These are phyloP conservation scores for Coemansia asiatica DNA, from an alignment of 192 early-diverging fungal genomes.

Conservation along the genomic window DNA sequence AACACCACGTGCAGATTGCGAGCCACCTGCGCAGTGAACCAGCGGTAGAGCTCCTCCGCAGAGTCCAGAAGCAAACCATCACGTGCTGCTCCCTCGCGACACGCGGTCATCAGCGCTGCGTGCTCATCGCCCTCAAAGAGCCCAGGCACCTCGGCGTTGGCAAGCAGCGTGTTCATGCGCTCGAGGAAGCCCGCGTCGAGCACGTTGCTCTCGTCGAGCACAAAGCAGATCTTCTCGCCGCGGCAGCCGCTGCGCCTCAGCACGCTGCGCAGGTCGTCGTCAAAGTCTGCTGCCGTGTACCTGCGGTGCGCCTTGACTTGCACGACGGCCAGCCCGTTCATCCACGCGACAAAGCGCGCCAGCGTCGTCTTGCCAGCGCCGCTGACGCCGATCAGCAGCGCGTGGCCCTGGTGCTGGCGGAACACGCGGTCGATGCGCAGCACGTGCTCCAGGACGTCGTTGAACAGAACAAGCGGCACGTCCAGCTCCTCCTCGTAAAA, in stretches of 20 bases:
- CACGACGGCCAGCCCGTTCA: constrained; percentile 95
- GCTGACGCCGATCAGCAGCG: constrained; percentile 96
- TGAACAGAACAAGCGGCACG: constrained; percentile 93
- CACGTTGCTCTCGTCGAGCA: constrained; percentile 98
- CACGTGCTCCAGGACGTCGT: constrained; percentile 97
- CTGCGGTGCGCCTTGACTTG: constrained; percentile 98
- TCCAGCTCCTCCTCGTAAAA: constrained; percentile 99
- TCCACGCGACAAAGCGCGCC: constrained; percentile 99
- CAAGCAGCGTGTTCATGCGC: constrained; percentile 98
- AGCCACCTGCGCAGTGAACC: constrained; percentile 97
- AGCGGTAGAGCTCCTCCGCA: constrained; percentile 92
- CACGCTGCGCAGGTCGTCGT: constrained; percentile 92
- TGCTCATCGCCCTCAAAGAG: constrained; percentile 99
- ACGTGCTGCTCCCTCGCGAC: constrained; percentile 89
- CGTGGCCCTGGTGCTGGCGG: constrained; percentile 96
- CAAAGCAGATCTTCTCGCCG: constrained; percentile 97
- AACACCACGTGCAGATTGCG: constrained; percentile 98
- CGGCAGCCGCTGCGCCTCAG: constrained; percentile 91
- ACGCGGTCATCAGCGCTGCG: constrained; percentile 87
- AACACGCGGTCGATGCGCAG: constrained; percentile 98
- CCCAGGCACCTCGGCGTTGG: constrained; percentile 98
- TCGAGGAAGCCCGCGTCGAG: constrained; percentile 96
- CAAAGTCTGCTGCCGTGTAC: constrained; percentile 95
- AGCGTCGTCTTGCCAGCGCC: constrained; percentile 98
- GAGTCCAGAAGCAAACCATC: constrained; percentile 95